Percentiles rank a stretch among this genome's conserved stretches.
These are phyloP conservation scores for Yamadazyma blattariae DNA, from an alignment of 1,139 yeast genomes.

Conservation along the genomic window DNA sequence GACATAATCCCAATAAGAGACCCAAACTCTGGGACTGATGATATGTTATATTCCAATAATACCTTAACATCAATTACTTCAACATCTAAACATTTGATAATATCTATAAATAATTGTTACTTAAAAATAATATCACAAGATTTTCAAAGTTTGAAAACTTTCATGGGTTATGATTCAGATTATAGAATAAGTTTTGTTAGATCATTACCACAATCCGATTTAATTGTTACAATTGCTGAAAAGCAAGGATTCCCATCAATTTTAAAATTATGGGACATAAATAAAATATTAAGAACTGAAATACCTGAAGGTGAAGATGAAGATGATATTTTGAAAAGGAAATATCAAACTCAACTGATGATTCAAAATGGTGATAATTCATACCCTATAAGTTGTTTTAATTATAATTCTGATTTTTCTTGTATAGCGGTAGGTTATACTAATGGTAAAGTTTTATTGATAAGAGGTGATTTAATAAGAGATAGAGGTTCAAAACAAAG, in stretches of 20 bases:
- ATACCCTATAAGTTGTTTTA: conserved; percentile 69
- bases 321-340: conserved; percentile 31
- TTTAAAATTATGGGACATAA: conserved; percentile 72
- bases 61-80: conserved; percentile 61
- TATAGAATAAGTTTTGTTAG: conserved; percentile 60
- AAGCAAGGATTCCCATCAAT: conserved; percentile 65
- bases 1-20: conserved; percentile 82
- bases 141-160: conserved; percentile 43
- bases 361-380: conserved; percentile 57
- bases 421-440: conserved; percentile 82
- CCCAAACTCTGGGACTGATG: conserved; percentile 63
- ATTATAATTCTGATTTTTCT: conserved; percentile 53
- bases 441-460: conserved; percentile 78
- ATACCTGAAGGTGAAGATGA: conserved; percentile 28
- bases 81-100: conserved; percentile 49
- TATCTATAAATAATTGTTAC: conserved; percentile 55
- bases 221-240: conserved; percentile 72
- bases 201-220: conserved; percentile 44
- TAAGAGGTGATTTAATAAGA: conserved; percentile 82
- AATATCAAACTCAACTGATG: conserved; percentile 32
- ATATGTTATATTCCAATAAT: conserved; percentile 78
- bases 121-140: conserved; percentile 58
- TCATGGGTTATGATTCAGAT: conserved; percentile 63
- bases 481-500: conserved; percentile 92
- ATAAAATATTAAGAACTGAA: conserved; percentile 36